Base-by-base conservation (phyloP, 176 grass and related monocot genomes). In the Lolium multiflorum region DNA sequence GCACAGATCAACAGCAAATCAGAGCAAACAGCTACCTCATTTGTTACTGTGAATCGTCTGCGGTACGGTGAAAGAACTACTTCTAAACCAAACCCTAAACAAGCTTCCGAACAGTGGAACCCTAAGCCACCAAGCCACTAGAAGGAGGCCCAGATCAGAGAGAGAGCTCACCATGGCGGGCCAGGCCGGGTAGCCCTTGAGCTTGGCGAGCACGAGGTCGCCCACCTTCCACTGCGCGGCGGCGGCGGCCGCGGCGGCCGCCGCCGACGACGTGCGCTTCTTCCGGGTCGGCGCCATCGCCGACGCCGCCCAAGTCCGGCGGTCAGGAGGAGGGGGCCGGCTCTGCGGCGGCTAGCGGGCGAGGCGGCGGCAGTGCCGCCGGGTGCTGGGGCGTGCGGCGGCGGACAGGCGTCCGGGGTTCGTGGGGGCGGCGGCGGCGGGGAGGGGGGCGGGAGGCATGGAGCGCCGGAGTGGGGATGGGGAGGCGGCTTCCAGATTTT, bases 191-290 rank as follows among this genome's bases (percentile, higher is more conserved):
- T 96, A 98, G 62, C 97, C 97, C 82, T 94, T 98, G 88, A 98
- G 94, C 88, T 98, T 98, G 76, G 97, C 97, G 72, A 98, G 94
- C 66, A 98, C 97, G 64, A 98, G 97, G 91, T 98, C 97, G 74
- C 94, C 97, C 74, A 98, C 97, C 84, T 96, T 96, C 94, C 94
- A 98, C 87, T 92, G 92, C 62, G 89, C 84, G 67, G 90, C 93
- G 17, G 95, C 84, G 0, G 88, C 93, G 1, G 91, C 91, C 0
- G 93, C 91, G 3, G 95, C 91, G 0, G 91, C 91, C 4, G 86
- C 91, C 4, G 90, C 81, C 1, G 83, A 60, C 11, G 87, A 88
- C 31, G 79, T 61, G 76, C 89, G 81, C 92, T 94, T 94, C 88
- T 78, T 95, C 77, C 91, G 76, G 55, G 86, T 76, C 35, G 93